phyloP scores from a whole-genome alignment of 1,139 yeast species.

The Yamadazyma trypodendri region DNA sequence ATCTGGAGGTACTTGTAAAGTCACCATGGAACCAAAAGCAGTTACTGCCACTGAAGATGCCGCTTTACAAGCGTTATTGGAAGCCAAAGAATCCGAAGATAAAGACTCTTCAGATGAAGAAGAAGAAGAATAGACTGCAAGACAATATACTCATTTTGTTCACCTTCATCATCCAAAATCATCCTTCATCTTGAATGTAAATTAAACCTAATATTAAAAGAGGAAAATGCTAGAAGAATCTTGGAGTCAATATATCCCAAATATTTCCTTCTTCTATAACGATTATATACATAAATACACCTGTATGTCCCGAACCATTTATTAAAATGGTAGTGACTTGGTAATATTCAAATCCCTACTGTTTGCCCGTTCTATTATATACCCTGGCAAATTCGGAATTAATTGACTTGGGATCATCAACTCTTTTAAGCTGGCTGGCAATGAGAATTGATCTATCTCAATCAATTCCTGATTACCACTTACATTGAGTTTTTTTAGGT shows the following conservation, averaged over 20 bases:
- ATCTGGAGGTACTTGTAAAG: constrained; percentile 84
- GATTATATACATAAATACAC: constrained; percentile 11
- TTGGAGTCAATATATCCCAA: not conserved
- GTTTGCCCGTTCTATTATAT: constrained; percentile 44
- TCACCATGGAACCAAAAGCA: constrained; percentile 98
- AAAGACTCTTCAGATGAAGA: constrained; percentile 46
- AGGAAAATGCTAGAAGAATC: not conserved
- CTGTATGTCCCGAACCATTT: not conserved
- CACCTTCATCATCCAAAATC: not conserved
- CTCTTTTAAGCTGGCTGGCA: constrained; percentile 40
- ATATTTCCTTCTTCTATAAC: constrained; percentile 6
- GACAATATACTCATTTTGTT: not conserved
- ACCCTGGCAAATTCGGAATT: constrained; percentile 36
- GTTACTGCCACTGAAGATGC: constrained; percentile 98
- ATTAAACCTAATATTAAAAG: constrained; percentile 1
- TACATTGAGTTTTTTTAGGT: constrained; percentile 35
- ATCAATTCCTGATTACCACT: constrained; percentile 45
- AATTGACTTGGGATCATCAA: constrained; percentile 38
- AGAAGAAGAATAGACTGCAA: constrained; percentile 38
- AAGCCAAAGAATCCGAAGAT: constrained; percentile 50
- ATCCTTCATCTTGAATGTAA: not conserved
- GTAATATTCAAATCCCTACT: constrained; percentile 30
- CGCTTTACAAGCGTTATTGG: constrained; percentile 90
- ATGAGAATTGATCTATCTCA: constrained; percentile 36
- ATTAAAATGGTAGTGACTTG: constrained; percentile 26